Base-by-base conservation (phyloP, 2,329 filamentous ascomycete genomes). In the Calonectria pseudoturangicola region DNA sequence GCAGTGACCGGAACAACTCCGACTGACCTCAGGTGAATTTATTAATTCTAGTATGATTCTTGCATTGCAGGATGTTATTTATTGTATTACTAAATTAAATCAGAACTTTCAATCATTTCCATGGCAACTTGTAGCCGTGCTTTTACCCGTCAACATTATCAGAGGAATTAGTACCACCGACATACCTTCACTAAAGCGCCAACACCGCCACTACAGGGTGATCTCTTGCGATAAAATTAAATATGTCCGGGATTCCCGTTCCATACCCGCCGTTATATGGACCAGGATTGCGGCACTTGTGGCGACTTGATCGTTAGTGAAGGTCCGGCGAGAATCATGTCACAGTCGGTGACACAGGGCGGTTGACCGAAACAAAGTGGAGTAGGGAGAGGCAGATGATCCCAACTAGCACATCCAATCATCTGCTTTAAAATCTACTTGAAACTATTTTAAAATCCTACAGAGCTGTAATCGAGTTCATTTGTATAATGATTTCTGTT, bases 261-360 rank as follows among this genome's bases (percentile, higher is more conserved):
- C 36, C 9, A 60, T 60, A 27, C 13, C 36, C 54, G 21, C 36
- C 3, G 54, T 39, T 39, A 18, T 60, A 41, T 41, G 21, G 25
- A 16, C 54, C 13, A 21, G 54, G 54, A 28, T 60, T 10, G 13
- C 36, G 39, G 36, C 8, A 21, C 18, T 13, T 41, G 33, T 16
- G 7, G 30, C n/a, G 30, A 30, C 30, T 4, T 25, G 8, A 10
- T 36, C 28, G 21, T 36, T 27, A 58, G 54, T 58, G 21, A 39
- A 36, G 36, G 54, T 15, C 33, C 36, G 21, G 21, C 27, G 54
- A 36, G 36, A 60, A 60, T 60, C 54, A 41, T 27, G 30, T 60
- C 33, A 39, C 21, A 27, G 21, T 39, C 36, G 36, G 54, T 41
- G 15, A 41, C 15, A 41, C 13, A 36, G 21, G 25, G 45, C n/a